Evolutionary conservation across 1,284 basidiomycete genomes (phyloP), one percentile per base, ranked within the genome.

Genomic region (Sporisorium graminicola): DNA sequence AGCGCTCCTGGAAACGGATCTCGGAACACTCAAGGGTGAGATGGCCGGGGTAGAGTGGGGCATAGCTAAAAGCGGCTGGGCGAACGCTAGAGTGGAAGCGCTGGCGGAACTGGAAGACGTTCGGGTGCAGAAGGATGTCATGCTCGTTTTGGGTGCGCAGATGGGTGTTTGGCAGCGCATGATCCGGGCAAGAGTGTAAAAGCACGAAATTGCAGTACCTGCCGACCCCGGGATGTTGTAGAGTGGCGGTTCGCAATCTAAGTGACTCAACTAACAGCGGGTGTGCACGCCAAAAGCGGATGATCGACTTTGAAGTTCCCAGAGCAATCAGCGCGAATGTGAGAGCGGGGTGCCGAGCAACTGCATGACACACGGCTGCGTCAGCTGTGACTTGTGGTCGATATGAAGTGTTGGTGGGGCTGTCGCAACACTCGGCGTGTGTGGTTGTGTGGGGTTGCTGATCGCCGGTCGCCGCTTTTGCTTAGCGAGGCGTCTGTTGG

Each of bases 61-160:
- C 2, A 63, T 58, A n/a, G 72, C 72, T 5, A 50, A 52, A 37
- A 31, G 14, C 0, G 29, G 9, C 13, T 72, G 69, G 69, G 40
- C 46, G 4, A 35, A 57, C 10, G 64, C 60, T 0, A 58, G 69
- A 24, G 37, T 37, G 42, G 64, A 72, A 33, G 72, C 63, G 9
- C 26, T 74, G 24, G 26, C 62, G 2, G 66, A 74, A 9, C 22
- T 74, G 51, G 56, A 70, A 26, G 72, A 74, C n/a, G 44, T 62
- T 13, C 62, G 54, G 9, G 61, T 68, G n/a, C 62, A 65, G 43
- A 47, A 20, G 42, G 72, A 74, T 44, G 61, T 60, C 4, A 59
- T 73, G 57, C 40, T 73, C 12, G 57, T 73, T 0, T n/a, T 73
- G 16, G 16, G 20, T 0, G 40, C 40, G 3, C 69, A 72, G 63